phyloP scores from a whole-genome alignment of 148 eudicot species.

The Diospyros kaki region DNA sequence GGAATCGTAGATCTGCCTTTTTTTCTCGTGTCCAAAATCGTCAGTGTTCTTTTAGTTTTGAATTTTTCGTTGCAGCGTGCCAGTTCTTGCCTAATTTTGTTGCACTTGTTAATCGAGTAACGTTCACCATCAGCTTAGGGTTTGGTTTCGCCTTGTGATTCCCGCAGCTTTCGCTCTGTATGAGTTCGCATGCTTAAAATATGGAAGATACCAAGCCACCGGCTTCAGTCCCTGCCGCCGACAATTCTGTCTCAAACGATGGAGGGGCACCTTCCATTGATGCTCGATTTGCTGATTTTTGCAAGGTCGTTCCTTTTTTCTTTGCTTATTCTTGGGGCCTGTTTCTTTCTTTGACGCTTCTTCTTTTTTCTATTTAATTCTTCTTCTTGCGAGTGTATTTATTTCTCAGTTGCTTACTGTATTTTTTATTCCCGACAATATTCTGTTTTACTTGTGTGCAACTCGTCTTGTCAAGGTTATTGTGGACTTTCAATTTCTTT shows the following conservation, averaged over 20 bases:
- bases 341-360: not conserved
- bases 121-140: no score
- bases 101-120: no score
- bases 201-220: constrained; percentile 37
- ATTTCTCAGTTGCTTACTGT: no score
- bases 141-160: no score
- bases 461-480: no score
- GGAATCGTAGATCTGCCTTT: no score
- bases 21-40: no score
- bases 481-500: not conserved
- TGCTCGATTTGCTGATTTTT: constrained; percentile 58
- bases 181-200: constrained; percentile 9
- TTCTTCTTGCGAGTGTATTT: no score
- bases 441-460: not conserved
- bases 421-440: no score
- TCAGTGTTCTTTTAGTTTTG: no score
- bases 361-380: not conserved
- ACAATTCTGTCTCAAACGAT: constrained; percentile 19
- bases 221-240: not conserved
- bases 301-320: constrained; percentile 47
- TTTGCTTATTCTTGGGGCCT: not conserved
- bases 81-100: no score
- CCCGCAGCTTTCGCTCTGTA: not conserved
- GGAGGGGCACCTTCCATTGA: constrained; percentile 26
- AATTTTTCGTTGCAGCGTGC: no score